Percentiles rank a stretch among this genome's conserved stretches.
These are phyloP conservation scores for Ophiostoma triangulosporum DNA, from an alignment of 2,329 filamentous ascomycete genomes.

Conservation along the genomic window DNA sequence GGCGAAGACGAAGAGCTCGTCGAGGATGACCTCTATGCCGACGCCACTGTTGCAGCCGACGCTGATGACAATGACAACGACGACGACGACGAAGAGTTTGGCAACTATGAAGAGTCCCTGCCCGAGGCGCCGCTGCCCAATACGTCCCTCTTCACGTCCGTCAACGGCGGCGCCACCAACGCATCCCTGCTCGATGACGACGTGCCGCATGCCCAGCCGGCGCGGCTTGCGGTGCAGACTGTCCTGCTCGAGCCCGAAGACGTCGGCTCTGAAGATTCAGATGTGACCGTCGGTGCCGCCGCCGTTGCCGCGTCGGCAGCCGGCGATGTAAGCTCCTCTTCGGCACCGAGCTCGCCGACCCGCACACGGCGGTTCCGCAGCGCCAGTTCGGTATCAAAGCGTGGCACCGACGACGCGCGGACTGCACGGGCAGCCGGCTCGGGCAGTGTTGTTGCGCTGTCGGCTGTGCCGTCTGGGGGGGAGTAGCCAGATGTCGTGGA, in stretches of 20 bases:
- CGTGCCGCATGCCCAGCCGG: background rate
- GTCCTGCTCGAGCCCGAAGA: conserved; percentile 9
- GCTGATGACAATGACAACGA: conserved; percentile 1
- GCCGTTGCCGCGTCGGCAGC: background rate
- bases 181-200: background rate
- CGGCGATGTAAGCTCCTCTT: background rate
- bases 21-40: conserved; percentile 1
- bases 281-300: background rate
- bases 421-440: background rate
- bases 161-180: background rate
- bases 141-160: background rate
- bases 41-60: background rate
- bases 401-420: background rate
- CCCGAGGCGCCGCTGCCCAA: conserved; percentile 1
- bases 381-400: background rate
- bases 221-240: background rate
- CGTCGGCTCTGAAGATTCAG: conserved; percentile 4
- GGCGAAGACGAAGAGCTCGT: conserved; percentile 11
- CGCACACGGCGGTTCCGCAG: background rate
- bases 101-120: conserved; percentile 10
- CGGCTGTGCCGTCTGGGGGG: background rate
- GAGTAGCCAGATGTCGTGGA: too few species aligned
- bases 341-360: background rate
- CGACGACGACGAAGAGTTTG: conserved; percentile 4
- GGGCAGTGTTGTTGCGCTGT: background rate